A percentile compares a stretch with the other conserved stretches of the same genome.
Evolutionary conservation across 2,329 filamentous ascomycete species (phyloP).

Genomic region (Blumeria graminis): DNA sequence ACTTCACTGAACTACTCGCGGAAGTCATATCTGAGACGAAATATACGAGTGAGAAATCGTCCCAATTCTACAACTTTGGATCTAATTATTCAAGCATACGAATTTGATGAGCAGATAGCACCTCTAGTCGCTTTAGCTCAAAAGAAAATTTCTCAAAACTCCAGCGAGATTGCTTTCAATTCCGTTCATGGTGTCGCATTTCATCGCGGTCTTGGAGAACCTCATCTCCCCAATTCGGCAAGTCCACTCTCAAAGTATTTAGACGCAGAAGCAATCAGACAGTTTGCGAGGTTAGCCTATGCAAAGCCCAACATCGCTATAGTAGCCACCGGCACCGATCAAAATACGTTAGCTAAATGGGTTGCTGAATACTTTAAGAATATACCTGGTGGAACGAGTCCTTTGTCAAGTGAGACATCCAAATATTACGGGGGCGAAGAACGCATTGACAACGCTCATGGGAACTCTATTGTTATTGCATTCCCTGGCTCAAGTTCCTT

Average conservation of each 20-base stretch:
- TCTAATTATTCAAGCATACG: slow-evolving; percentile 36
- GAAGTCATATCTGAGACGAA: slow-evolving; percentile 78
- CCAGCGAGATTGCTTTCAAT: slow-evolving; percentile 50
- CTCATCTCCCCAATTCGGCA: slow-evolving; percentile 47
- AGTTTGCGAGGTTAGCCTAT: slow-evolving; percentile 59
- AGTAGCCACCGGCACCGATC: slow-evolving; percentile 66
- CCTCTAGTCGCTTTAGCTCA: slow-evolving; percentile 56
- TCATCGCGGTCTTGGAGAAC: slow-evolving; percentile 72
- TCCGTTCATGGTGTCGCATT: slow-evolving; percentile 70
- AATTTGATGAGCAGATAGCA: slow-evolving; percentile 74
- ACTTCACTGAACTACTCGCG: slow-evolving; percentile 86
- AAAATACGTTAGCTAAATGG: slow-evolving; percentile 64
- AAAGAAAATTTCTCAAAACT: slow-evolving; percentile 40
- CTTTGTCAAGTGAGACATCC: slow-evolving; percentile 33
- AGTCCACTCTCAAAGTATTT: slow-evolving; percentile 60
- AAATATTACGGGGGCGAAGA: slow-evolving; percentile 95
- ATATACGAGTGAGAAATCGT: slow-evolving; percentile 39
- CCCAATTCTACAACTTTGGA: neutral
- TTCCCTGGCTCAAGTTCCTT: slow-evolving; percentile 75
- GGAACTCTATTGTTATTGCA: slow-evolving; percentile 69
- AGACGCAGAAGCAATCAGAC: slow-evolving; percentile 46
- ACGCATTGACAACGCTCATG: slow-evolving; percentile 50
- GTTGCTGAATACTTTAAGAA: slow-evolving; percentile 75
- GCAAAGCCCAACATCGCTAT: slow-evolving; percentile 77
- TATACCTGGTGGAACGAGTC: slow-evolving; percentile 30